Conservation (phyloP, 2,329 filamentous ascomycete genomes). For the Seiridium cupressi region DNA sequence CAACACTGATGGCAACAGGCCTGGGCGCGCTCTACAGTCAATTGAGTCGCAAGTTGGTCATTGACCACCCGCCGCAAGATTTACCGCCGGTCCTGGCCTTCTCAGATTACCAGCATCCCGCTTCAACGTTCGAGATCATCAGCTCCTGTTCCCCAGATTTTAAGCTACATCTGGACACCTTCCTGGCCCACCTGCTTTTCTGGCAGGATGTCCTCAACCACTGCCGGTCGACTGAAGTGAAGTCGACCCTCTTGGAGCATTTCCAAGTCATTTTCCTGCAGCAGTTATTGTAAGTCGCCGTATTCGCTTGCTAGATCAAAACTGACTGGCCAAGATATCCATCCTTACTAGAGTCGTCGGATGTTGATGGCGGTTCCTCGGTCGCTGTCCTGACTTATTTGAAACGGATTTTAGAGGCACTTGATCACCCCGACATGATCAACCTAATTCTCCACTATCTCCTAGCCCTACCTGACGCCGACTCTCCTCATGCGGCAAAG, state of each 20-base stretch:
- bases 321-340: constrained; percentile 65
- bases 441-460: constrained; percentile 92
- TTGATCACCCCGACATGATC: constrained; percentile 92
- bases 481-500: constrained; percentile 32
- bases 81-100: constrained; percentile 82
- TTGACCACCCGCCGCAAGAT: constrained; percentile 71
- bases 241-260: constrained; percentile 89
- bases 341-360: constrained; percentile 92
- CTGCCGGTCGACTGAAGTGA: constrained; percentile 87
- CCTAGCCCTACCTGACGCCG: constrained; percentile 70
- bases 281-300: constrained; percentile 72
- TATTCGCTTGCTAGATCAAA: neutral
- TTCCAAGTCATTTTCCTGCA: constrained; percentile 96
- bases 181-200: constrained; percentile 90
- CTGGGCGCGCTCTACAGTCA: constrained; percentile 73
- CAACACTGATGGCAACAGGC: constrained; percentile 95
- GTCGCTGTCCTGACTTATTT: constrained; percentile 95
- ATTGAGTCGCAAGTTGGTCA: constrained; percentile 74
- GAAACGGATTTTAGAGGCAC: constrained; percentile 81
- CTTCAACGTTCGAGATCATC: constrained; percentile 68
- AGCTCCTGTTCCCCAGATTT: constrained; percentile 74
- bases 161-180: constrained; percentile 85
- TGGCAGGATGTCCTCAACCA: constrained; percentile 99
- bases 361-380: constrained; percentile 94
- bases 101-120: constrained; percentile 80